Conservation (phyloP, 2,329 filamentous ascomycete species). For the Apiospora aurea region DNA sequence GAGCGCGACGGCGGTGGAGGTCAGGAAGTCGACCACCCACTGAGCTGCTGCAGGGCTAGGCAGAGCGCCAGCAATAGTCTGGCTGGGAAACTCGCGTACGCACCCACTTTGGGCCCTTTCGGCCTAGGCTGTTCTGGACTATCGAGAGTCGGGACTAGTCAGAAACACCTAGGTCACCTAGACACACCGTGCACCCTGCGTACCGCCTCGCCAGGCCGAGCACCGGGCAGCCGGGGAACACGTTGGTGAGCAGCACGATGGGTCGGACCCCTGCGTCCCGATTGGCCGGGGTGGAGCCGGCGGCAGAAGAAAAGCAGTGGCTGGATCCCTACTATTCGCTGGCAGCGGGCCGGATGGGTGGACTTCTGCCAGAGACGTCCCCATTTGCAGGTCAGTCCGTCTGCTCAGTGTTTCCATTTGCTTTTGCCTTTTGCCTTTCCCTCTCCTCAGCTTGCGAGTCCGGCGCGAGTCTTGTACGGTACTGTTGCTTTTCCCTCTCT, state of each 20-base stretch:
- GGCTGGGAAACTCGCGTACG: neutral
- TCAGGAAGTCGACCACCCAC: neutral
- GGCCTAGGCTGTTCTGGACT: neutral
- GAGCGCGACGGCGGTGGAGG: neutral
- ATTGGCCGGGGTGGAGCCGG: constrained; percentile 5
- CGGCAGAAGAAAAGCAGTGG: neutral
- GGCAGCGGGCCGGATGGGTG: neutral
- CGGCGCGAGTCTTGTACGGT: neutral
- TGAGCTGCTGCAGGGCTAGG: neutral
- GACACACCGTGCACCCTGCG: neutral
- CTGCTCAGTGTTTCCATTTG: neutral
- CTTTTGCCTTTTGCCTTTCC: neutral
- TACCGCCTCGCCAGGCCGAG: neutral
- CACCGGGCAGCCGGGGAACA: constrained; percentile 16
- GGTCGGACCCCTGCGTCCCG: neutral
- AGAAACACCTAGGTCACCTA: neutral
- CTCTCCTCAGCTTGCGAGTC: neutral
- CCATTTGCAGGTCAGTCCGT: neutral
- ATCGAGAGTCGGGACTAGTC: neutral
- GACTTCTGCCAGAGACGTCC: neutral
- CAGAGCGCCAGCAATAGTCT: neutral
- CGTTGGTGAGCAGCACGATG: neutral
- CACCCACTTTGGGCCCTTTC: neutral
- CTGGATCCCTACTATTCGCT: constrained; percentile 10
- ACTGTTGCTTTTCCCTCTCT: neutral